Conservation (phyloP, 441 rosid genomes). For the Populus hybrid region DNA sequence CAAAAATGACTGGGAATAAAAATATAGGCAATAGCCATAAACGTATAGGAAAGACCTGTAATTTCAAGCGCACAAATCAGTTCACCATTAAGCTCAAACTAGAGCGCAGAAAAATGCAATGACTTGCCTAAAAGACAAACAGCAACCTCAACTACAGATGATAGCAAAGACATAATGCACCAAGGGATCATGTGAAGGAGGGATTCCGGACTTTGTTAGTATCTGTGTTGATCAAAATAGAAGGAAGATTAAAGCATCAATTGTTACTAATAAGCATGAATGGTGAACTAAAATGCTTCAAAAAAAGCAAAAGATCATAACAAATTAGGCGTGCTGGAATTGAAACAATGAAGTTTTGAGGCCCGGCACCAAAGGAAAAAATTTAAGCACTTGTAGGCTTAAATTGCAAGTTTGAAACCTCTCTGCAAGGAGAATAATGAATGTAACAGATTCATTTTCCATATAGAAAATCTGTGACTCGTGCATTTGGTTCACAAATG, state of each 20-base stretch:
- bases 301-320: not conserved
- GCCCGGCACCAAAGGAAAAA: not conserved
- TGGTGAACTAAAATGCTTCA: not conserved
- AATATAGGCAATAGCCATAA: slow-evolving; percentile 45
- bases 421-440: not conserved
- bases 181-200: not conserved
- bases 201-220: not conserved
- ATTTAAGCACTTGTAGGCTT: not conserved
- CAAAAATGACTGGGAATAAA: slow-evolving; percentile 45
- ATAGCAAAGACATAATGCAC: not conserved
- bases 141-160: not conserved
- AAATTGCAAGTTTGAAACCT: not conserved
- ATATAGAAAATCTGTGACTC: not conserved
- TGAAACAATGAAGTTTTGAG: not conserved
- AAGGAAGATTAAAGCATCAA: not conserved
- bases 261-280: not conserved
- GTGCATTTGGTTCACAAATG: not conserved
- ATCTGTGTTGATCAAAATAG: not conserved
- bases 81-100: not conserved
- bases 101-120: not conserved
- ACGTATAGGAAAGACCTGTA: slow-evolving; percentile 46
- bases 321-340: not conserved
- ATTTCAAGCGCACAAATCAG: not conserved
- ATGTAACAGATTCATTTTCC: not conserved
- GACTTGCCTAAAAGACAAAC: not conserved